These are phyloP conservation scores for Arabidopsis lyrata DNA, from an alignment of 441 rosid genomes.

Conservation along the genomic window DNA sequence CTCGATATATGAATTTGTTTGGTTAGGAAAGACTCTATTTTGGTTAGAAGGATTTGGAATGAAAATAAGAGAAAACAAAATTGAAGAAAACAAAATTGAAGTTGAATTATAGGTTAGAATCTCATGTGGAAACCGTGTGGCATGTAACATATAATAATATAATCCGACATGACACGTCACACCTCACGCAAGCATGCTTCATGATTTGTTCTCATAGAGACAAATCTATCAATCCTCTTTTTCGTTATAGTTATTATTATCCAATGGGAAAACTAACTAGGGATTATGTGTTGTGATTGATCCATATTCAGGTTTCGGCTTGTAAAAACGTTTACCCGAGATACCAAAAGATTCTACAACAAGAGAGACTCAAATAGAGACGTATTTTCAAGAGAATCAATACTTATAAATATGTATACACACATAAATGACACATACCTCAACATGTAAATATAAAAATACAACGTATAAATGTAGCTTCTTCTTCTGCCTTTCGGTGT, in stretches of 20 bases:
- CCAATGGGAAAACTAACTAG: background rate
- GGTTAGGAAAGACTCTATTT: conserved; percentile 11
- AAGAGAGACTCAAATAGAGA: conserved; percentile 62
- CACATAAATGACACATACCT: conserved; percentile 6
- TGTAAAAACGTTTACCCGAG: conserved; percentile 79
- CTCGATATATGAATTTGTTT: conserved; percentile 26
- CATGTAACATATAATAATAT: conserved; percentile 5
- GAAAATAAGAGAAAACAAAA: background rate
- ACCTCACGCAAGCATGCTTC: conserved; percentile 45
- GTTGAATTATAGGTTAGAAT: conserved; percentile 32
- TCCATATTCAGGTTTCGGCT: conserved; percentile 66
- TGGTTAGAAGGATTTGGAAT: background rate
- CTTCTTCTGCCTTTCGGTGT: conserved; percentile 36
- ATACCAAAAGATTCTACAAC: conserved; percentile 66
- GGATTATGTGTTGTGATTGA: conserved; percentile 6
- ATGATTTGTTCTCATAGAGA: conserved; percentile 27
- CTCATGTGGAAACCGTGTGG: conserved; percentile 43
- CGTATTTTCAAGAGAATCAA: background rate
- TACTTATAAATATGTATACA: conserved; percentile 26
- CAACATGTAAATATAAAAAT: conserved; percentile 5
- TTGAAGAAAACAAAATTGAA: conserved; percentile 17
- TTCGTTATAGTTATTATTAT: conserved; percentile 2
- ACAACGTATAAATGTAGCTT: conserved; percentile 30
- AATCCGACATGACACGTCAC: conserved; percentile 41
- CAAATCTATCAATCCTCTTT: background rate